A percentile compares a stretch with the other conserved stretches of the same genome.
These are phyloP conservation scores for Xanthoceras sorbifolium DNA, from an alignment of 345 rosid species.

Conservation along the genomic window DNA sequence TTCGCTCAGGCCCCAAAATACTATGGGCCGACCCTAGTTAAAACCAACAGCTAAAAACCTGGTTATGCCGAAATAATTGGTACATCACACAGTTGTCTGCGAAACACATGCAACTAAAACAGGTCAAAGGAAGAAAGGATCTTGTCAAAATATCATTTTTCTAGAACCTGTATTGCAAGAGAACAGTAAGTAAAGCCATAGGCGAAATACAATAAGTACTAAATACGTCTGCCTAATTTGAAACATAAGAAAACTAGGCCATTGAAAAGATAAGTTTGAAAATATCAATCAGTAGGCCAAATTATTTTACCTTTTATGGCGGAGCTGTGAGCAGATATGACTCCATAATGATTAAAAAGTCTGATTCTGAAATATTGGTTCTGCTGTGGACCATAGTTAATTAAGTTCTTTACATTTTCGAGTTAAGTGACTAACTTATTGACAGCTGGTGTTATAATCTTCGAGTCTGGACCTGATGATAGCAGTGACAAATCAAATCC, in stretches of 20 bases:
- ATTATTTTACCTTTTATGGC: conserved; percentile 74
- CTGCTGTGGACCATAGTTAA: conserved; percentile 30
- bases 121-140: background rate
- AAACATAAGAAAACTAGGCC: background rate
- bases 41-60: no score
- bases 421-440: conserved; percentile 19
- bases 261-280: conserved; percentile 4
- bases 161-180: background rate
- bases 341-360: conserved; percentile 42
- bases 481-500: conserved; percentile 38
- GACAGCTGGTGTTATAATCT: conserved; percentile 19
- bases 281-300: background rate
- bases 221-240: background rate
- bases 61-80: no score
- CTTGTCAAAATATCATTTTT: background rate
- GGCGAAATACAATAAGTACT: background rate
- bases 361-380: conserved; percentile 40
- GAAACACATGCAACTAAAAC: background rate
- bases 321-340: conserved; percentile 78
- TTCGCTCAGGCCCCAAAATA: no score
- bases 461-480: conserved; percentile 23
- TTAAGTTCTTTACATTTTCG: conserved; percentile 21
- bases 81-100: background rate
- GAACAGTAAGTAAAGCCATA: background rate
- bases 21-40: no score